These are phyloP conservation scores for Clarireedia paspali DNA, from an alignment of 2,329 filamentous ascomycete genomes.

Conservation along the genomic window DNA sequence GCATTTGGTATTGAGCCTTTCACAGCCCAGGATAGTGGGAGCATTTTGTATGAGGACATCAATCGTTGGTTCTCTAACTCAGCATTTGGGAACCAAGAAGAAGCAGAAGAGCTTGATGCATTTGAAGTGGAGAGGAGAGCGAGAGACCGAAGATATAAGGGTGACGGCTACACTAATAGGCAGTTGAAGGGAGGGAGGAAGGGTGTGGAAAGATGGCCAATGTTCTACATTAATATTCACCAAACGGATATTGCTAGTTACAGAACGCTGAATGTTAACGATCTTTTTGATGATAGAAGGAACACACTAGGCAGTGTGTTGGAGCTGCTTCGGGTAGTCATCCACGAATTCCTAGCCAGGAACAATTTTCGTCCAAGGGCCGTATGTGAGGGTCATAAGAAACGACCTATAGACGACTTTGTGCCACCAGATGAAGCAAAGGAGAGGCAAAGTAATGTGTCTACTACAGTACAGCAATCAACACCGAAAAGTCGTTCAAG, in stretches of 20 bases:
- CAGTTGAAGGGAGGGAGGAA: constrained; percentile 50
- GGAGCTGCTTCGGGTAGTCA: constrained; percentile 60
- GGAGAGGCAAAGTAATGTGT: background rate
- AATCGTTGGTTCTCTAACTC: constrained; percentile 73
- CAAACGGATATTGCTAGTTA: constrained; percentile 17
- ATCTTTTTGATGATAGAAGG: constrained; percentile 38
- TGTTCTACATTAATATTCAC: constrained; percentile 73
- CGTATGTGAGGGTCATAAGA: background rate
- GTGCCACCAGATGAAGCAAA: background rate
- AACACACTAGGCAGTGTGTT: constrained; percentile 41
- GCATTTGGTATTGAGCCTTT: constrained; percentile 68
- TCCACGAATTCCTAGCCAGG: constrained; percentile 67
- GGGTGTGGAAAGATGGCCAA: constrained; percentile 74
- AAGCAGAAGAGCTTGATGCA: constrained; percentile 31
- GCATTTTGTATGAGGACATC: constrained; percentile 66
- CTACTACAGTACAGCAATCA: background rate
- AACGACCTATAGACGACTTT: background rate
- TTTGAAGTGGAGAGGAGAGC: constrained; percentile 30
- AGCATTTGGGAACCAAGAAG: constrained; percentile 60
- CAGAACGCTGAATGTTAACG: constrained; percentile 26
- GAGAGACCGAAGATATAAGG: constrained; percentile 36
- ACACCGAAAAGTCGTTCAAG: background rate
- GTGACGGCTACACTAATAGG: constrained; percentile 40
- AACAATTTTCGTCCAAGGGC: constrained; percentile 47
- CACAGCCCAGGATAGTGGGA: constrained; percentile 44